These are phyloP conservation scores for Blumeria graminis DNA, from an alignment of 2,329 filamentous ascomycete species.

Conservation along the genomic window DNA sequence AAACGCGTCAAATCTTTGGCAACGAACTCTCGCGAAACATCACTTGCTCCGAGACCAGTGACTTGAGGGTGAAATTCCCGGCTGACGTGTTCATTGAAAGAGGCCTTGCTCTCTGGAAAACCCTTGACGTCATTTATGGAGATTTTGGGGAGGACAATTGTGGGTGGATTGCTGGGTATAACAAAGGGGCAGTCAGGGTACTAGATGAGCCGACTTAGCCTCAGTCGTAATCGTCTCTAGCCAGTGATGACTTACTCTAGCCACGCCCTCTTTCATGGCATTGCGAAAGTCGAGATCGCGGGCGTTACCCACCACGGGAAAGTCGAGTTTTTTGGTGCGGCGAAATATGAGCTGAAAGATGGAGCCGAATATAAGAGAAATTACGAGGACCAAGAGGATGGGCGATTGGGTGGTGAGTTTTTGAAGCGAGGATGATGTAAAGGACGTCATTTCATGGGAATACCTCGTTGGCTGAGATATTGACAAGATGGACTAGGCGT, in stretches of 20 bases:
- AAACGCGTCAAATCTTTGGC: background rate
- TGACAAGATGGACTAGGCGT: too few species aligned
- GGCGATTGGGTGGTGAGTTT: too few species aligned
- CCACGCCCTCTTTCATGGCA: background rate
- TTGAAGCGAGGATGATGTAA: too few species aligned
- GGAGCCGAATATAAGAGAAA: too few species aligned
- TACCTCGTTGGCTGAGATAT: too few species aligned
- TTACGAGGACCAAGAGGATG: too few species aligned
- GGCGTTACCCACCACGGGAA: background rate
- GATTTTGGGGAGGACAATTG: conserved; percentile 1
- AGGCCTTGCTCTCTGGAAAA: background rate
- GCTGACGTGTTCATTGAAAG: background rate
- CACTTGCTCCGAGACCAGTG: background rate
- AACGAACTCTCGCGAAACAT: background rate
- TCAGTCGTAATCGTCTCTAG: too few species aligned
- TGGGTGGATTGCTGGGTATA: background rate
- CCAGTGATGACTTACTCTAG: background rate
- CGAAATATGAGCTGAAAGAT: too few species aligned
- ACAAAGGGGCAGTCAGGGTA: background rate
- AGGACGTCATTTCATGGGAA: too few species aligned
- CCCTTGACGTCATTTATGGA: conserved; percentile 1
- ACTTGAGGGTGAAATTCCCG: background rate
- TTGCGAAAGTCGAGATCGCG: background rate
- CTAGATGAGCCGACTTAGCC: background rate
- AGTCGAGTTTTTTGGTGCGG: background rate